A percentile compares a stretch with the other conserved stretches of the same genome.
phyloP scores from a whole-genome alignment of 2,329 filamentous ascomycete species.

The Cytospora chrysosperma region DNA sequence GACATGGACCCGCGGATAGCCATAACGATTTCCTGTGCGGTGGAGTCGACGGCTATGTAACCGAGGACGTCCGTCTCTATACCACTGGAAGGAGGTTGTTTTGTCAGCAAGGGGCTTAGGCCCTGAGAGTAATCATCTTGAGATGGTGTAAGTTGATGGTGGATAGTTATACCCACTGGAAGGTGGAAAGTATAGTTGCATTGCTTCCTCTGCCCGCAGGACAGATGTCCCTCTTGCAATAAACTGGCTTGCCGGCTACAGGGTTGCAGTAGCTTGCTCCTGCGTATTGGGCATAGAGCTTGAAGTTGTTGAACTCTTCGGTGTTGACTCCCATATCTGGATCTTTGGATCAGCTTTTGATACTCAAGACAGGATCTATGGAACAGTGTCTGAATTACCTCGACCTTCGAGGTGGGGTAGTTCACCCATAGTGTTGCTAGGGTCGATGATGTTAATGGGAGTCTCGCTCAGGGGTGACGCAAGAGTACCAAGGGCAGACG shows the following conservation, averaged over 20 bases:
- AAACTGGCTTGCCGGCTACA: slow-evolving; percentile 41
- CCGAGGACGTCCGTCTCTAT: slow-evolving; percentile 40
- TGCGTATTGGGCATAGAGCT: slow-evolving; percentile 51
- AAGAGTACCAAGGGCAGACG: background rate
- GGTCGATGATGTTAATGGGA: background rate
- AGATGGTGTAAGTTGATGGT: too few relatives aligned
- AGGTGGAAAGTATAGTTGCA: slow-evolving; percentile 37
- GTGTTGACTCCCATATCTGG: slow-evolving; percentile 1
- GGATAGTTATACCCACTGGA: slow-evolving; percentile 1
- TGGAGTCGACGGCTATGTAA: slow-evolving; percentile 52
- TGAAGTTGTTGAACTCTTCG: slow-evolving; percentile 16
- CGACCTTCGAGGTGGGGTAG: background rate
- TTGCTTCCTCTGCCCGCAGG: slow-evolving; percentile 42
- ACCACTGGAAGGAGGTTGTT: slow-evolving; percentile 6
- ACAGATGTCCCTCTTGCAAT: slow-evolving; percentile 46
- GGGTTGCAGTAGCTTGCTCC: slow-evolving; percentile 55
- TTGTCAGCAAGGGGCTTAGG: background rate
- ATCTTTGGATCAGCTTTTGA: background rate
- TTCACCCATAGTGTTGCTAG: background rate
- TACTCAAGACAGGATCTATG: background rate
- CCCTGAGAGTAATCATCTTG: too few relatives aligned
- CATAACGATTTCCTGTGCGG: slow-evolving; percentile 54
- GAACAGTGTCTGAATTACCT: background rate
- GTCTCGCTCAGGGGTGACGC: background rate
- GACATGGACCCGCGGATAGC: slow-evolving; percentile 59